These are phyloP conservation scores for Sporothrix inflata DNA, from an alignment of 2,329 filamentous ascomycete species.

Conservation along the genomic window DNA sequence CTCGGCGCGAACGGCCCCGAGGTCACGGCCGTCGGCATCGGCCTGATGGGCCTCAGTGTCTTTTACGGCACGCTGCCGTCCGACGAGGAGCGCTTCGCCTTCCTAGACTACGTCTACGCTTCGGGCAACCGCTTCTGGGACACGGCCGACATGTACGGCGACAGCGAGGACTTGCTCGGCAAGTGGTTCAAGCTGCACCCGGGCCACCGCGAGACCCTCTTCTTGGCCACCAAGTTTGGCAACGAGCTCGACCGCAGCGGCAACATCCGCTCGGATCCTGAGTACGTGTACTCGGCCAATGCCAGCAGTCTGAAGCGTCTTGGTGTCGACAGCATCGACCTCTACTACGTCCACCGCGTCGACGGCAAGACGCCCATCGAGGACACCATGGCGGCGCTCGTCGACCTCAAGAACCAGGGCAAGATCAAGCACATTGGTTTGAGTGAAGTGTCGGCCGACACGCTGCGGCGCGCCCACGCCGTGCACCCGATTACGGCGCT, in stretches of 20 bases:
- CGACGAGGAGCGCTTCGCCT: constrained; percentile 46
- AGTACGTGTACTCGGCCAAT: constrained; percentile 37
- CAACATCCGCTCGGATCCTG: constrained; percentile 41
- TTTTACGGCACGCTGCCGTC: constrained; percentile 33
- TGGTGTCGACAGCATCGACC: constrained; percentile 56
- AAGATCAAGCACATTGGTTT: constrained; percentile 62
- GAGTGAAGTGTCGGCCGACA: constrained; percentile 53
- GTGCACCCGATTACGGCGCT: constrained; percentile 55
- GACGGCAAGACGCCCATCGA: constrained; percentile 51
- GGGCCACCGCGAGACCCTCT: constrained; percentile 46
- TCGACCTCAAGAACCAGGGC: constrained; percentile 52
- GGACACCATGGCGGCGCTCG: constrained; percentile 52
- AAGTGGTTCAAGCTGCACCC: constrained; percentile 49
- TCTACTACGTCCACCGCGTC: constrained; percentile 58
- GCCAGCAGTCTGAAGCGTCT: constrained; percentile 50
- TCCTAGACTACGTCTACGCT: constrained; percentile 49
- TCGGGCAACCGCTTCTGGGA: constrained; percentile 51
- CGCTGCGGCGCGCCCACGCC: constrained; percentile 55
- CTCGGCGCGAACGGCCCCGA: constrained; percentile 52
- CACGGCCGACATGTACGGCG: constrained; percentile 48
- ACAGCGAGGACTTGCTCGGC: constrained; percentile 50
- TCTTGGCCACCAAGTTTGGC: constrained; percentile 43
- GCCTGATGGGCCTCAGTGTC: constrained; percentile 47
- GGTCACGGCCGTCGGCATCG: constrained; percentile 51
- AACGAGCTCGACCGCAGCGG: constrained; percentile 23